Evolutionary conservation across 2,329 filamentous ascomycete genomes (phyloP).

Genomic region (Pseudopithomyces chartarum): DNA sequence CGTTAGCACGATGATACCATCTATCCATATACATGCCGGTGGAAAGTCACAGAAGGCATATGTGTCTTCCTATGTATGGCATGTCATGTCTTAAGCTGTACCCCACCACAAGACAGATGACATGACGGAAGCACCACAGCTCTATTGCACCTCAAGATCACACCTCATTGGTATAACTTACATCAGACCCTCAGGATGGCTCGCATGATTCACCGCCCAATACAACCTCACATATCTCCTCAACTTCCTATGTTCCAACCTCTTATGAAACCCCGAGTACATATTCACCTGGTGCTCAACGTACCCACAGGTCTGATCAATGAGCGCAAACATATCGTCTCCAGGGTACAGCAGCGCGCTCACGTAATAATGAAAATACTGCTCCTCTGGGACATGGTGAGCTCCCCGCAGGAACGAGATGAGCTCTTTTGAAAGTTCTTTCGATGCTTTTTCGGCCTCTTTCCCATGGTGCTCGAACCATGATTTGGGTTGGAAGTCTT

Average conservation of each 20-base stretch:
- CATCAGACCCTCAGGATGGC: conserved; percentile 10
- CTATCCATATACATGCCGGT: neutral
- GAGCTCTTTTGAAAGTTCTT: conserved; percentile 2
- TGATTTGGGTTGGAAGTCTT: neutral
- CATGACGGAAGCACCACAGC: no score
- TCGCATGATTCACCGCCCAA: conserved; percentile 1
- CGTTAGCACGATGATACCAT: neutral
- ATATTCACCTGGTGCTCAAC: neutral
- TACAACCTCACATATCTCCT: conserved; percentile 10
- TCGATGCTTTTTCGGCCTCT: neutral
- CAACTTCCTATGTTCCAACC: neutral
- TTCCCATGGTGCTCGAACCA: conserved; percentile 7
- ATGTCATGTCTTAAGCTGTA: no score
- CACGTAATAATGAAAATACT: conserved; percentile 10
- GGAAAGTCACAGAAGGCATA: neutral
- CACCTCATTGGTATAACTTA: neutral
- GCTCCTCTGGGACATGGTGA: neutral
- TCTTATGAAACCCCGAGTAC: neutral
- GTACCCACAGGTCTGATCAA: neutral
- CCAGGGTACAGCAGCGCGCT: neutral
- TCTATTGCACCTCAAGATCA: no score
- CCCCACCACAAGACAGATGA: no score
- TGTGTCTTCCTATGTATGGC: neutral
- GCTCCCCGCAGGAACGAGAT: conserved; percentile 9
- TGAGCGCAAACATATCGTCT: conserved; percentile 1